These are phyloP conservation scores for Phytophthora palmivora DNA, from an alignment of 352 stramenopile genomes.

Conservation along the genomic window DNA sequence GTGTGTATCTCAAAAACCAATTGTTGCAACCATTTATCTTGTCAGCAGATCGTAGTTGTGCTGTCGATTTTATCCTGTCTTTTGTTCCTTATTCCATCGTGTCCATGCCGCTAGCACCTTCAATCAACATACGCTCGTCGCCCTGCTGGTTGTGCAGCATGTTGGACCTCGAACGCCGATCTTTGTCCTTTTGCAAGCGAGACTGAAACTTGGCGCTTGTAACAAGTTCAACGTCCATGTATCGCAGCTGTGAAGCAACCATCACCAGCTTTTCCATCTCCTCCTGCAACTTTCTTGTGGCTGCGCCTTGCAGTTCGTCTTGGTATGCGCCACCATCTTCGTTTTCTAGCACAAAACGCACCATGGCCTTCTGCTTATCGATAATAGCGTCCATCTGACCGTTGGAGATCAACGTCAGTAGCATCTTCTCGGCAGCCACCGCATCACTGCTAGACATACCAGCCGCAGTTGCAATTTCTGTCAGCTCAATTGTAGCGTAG, in stretches of 20 bases:
- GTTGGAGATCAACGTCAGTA: slow-evolving; percentile 61
- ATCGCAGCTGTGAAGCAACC: slow-evolving; percentile 72
- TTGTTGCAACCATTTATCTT: slow-evolving; percentile 19
- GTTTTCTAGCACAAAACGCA: slow-evolving; percentile 79
- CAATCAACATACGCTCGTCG: slow-evolving; percentile 49
- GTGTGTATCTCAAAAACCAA: slow-evolving; percentile 3
- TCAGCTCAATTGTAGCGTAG: slow-evolving; percentile 79
- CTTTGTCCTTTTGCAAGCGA: slow-evolving; percentile 79
- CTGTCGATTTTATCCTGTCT: slow-evolving; percentile 5
- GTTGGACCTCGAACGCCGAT: slow-evolving; percentile 59
- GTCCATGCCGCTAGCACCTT: slow-evolving; percentile 56
- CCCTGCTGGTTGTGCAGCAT: slow-evolving; percentile 55
- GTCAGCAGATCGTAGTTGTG: slow-evolving; percentile 6
- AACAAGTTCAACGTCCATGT: slow-evolving; percentile 83
- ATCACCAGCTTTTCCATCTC: slow-evolving; percentile 81
- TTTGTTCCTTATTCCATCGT: slow-evolving; percentile 51
- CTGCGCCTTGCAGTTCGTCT: slow-evolving; percentile 48
- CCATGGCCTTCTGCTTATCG: slow-evolving; percentile 80
- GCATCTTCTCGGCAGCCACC: slow-evolving; percentile 61
- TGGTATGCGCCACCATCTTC: slow-evolving; percentile 38
- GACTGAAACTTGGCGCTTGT: slow-evolving; percentile 84
- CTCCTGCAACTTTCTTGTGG: slow-evolving; percentile 60
- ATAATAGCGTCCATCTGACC: slow-evolving; percentile 72
- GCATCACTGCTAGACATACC: slow-evolving; percentile 46
- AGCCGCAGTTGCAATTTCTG: slow-evolving; percentile 60